These are phyloP conservation scores for Kodamaea alishanica DNA, from an alignment of 1,139 yeast species.

Conservation along the genomic window DNA sequence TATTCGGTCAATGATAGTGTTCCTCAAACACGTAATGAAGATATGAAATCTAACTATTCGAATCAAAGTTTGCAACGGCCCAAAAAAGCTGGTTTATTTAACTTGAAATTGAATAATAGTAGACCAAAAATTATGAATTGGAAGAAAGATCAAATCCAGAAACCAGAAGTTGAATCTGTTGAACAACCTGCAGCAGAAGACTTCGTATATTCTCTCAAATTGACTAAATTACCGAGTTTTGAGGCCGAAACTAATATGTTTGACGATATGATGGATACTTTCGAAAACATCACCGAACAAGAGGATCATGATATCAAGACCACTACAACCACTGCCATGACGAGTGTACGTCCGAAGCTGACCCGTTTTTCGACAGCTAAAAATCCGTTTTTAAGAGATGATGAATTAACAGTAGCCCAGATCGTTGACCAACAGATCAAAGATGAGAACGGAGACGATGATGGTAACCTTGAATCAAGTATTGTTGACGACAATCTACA, in stretches of 20 bases:
- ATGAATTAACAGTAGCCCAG: conserved; percentile 42
- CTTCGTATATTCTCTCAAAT: not conserved
- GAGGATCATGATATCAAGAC: conserved; percentile 1
- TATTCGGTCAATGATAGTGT: too few relatives aligned
- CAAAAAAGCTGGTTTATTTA: too few relatives aligned
- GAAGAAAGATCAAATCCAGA: too few relatives aligned
- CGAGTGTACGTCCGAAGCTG: not conserved
- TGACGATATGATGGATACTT: conserved; percentile 31
- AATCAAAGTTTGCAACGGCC: too few relatives aligned
- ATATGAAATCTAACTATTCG: too few relatives aligned
- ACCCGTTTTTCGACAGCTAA: conserved; percentile 11
- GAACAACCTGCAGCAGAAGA: too few relatives aligned
- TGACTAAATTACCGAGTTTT: conserved; percentile 26
- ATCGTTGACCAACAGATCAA: conserved; percentile 39
- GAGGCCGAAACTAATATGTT: conserved; percentile 32
- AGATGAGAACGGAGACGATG: conserved; percentile 19
- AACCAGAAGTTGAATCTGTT: too few relatives aligned
- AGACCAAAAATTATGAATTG: too few relatives aligned
- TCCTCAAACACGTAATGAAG: too few relatives aligned
- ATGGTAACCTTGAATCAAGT: not conserved
- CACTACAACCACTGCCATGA: conserved; percentile 1
- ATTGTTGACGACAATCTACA: conserved; percentile 1
- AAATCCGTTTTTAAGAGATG: conserved; percentile 41
- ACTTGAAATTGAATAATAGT: too few relatives aligned
- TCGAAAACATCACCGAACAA: conserved; percentile 20